phyloP scores from a whole-genome alignment of 306 rosid species.

The Cicer arietinum region DNA sequence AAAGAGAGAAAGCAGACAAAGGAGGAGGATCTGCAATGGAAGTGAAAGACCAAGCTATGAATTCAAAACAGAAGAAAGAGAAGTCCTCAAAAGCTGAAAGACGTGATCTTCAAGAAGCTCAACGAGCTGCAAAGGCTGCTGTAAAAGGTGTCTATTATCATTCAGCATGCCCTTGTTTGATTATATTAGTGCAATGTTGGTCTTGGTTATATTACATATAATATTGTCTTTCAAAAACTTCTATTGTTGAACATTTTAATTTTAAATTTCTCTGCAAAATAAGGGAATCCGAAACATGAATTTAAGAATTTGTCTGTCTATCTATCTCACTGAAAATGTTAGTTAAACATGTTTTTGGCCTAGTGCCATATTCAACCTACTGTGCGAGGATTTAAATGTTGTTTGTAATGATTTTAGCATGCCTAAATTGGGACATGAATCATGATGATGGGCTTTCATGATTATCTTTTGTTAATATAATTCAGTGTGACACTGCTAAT shows the following conservation, averaged over 20 bases:
- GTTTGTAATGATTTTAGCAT: neutral
- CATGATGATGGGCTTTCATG: conserved; percentile 7
- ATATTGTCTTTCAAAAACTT: neutral
- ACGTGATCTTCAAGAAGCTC: conserved; percentile 59
- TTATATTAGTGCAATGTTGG: conserved; percentile 18
- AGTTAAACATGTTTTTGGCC: neutral
- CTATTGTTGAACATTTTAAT: conserved; percentile 1
- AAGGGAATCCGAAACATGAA: conserved; percentile 1
- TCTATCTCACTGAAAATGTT: neutral
- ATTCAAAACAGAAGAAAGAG: conserved; percentile 48
- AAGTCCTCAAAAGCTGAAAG: conserved; percentile 57
- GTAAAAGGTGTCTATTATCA: conserved; percentile 48
- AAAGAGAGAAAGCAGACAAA: conserved; percentile 47
- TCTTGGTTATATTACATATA: conserved; percentile 3
- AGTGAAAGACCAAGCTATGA: conserved; percentile 36
- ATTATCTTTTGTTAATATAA: neutral
- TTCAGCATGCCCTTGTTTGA: conserved; percentile 24
- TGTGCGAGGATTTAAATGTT: neutral
- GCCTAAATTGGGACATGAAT: conserved; percentile 19
- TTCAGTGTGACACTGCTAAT: conserved; percentile 23
- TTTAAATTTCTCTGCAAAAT: conserved; percentile 25
- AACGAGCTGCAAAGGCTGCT: conserved; percentile 58
- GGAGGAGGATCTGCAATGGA: conserved; percentile 50
- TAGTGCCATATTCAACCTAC: conserved; percentile 29
- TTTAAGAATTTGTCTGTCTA: neutral